Conservation (phyloP, 805 yeast genomes). For the Barnettozyma vustinii region DNA sequence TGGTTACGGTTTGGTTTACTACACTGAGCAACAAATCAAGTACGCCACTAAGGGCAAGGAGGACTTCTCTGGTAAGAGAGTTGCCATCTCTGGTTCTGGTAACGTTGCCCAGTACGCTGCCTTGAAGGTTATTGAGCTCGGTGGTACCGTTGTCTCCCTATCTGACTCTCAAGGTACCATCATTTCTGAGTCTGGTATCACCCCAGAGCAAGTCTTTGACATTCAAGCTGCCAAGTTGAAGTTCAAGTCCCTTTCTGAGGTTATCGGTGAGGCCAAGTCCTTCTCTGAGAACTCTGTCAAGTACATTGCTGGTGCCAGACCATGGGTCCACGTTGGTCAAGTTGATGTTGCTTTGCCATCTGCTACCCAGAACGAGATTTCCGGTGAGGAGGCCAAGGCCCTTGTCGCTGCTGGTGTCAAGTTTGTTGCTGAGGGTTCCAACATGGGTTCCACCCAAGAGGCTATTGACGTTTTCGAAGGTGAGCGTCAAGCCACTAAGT, state of each 20-base stretch:
- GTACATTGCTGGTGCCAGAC: constrained; percentile 91
- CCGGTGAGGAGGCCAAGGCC: constrained; percentile 95
- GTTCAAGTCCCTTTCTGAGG: constrained; percentile 69
- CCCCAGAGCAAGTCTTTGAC: constrained; percentile 70
- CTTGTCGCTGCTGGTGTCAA: constrained; percentile 88
- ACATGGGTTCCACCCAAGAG: constrained; percentile 98
- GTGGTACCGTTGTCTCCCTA: constrained; percentile 89
- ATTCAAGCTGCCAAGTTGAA: constrained; percentile 75
- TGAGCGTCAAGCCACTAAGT: constrained; percentile 45
- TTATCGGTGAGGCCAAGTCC: constrained; percentile 50
- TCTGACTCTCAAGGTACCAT: constrained; percentile 94
- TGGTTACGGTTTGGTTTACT: constrained; percentile 96
- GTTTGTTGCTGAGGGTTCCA: constrained; percentile 97
- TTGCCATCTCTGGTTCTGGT: constrained; percentile 96
- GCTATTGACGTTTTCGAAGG: constrained; percentile 94
- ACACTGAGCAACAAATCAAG: constrained; percentile 96
- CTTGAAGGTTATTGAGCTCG: constrained; percentile 91
- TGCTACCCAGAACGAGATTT: constrained; percentile 97
- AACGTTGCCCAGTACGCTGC: constrained; percentile 99
- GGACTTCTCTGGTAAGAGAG: constrained; percentile 87
- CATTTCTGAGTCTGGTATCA: constrained; percentile 74
- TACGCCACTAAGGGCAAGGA: constrained; percentile 87
- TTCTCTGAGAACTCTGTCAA: constrained; percentile 58
- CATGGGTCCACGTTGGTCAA: constrained; percentile 89
- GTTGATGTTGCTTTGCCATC: constrained; percentile 96